These are phyloP conservation scores for Barnettozyma botsteinii DNA, from an alignment of 805 yeast species.

Conservation along the genomic window DNA sequence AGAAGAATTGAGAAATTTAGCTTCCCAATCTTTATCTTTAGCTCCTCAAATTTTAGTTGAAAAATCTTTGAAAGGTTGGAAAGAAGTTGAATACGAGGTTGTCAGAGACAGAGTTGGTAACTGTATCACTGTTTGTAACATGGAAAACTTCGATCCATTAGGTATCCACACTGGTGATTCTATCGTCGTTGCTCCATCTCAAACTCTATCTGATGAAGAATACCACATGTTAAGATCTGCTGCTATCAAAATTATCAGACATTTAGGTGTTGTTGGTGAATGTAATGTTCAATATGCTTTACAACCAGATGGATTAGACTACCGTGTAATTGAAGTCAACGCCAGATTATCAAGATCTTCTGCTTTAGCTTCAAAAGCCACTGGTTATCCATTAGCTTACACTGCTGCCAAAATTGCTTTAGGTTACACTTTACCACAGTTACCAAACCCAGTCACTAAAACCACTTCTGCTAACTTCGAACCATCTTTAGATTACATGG, in stretches of 20 bases:
- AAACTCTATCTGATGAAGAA: constrained; percentile 93
- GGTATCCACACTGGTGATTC: constrained; percentile 99
- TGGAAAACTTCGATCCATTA: constrained; percentile 98
- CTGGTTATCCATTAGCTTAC: constrained; percentile 97
- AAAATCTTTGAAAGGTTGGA: constrained; percentile 97
- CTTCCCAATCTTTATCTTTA: constrained; percentile 81
- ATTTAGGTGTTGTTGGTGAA: constrained; percentile 97
- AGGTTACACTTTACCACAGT: constrained; percentile 90
- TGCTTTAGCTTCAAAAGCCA: constrained; percentile 96
- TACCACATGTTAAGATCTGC: constrained; percentile 97
- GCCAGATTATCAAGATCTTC: constrained; percentile 96
- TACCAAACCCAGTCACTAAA: constrained; percentile 94
- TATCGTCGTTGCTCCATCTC: constrained; percentile 97
- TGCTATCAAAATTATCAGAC: constrained; percentile 95
- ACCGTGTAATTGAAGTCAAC: constrained; percentile 94
- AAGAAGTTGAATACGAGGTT: constrained; percentile 97
- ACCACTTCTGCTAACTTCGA: constrained; percentile 95
- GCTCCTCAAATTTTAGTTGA: constrained; percentile 96
- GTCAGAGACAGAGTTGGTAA: constrained; percentile 94
- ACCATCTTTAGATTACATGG: constrained; percentile 95
- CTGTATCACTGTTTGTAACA: constrained; percentile 97
- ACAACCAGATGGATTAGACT: constrained; percentile 93
- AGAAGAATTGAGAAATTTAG: constrained; percentile 77
- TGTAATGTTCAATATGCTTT: constrained; percentile 97
- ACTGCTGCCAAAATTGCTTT: constrained; percentile 97